Conservation (phyloP, 805 yeast genomes). For the Brettanomyces sp. region DNA sequence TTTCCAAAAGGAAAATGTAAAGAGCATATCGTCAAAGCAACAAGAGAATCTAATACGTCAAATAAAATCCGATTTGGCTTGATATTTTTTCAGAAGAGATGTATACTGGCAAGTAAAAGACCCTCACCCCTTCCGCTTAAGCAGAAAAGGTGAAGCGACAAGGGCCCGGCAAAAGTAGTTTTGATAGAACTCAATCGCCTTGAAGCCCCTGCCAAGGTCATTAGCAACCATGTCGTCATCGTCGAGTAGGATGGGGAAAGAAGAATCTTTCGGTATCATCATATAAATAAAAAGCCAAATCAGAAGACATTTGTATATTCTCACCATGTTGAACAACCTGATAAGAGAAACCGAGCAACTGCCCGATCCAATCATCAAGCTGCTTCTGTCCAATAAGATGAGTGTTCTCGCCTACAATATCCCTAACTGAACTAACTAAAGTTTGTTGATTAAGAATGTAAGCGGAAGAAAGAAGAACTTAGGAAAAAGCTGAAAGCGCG, state of each 20-base stretch:
- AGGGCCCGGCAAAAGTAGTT: slow-evolving; percentile 20
- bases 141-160: slow-evolving; percentile 22
- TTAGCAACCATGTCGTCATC: slow-evolving; percentile 79
- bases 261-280: slow-evolving; percentile 48
- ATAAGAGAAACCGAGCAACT: neutral
- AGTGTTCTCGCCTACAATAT: too few relatives aligned
- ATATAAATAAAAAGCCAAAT: slow-evolving; percentile 6
- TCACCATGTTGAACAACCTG: neutral
- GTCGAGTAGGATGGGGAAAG: slow-evolving; percentile 92
- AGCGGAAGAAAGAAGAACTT: neutral
- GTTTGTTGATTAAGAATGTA: too few relatives aligned
- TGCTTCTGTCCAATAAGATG: too few relatives aligned
- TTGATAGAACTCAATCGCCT: slow-evolving; percentile 21
- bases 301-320: too few relatives aligned
- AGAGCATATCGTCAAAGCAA: neutral
- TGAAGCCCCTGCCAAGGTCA: slow-evolving; percentile 25
- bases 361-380: neutral
- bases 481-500: neutral
- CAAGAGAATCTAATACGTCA: neutral
- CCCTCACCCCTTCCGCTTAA: slow-evolving; percentile 27
- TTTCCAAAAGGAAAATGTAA: neutral
- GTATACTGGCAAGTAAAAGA: slow-evolving; percentile 84
- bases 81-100: slow-evolving; percentile 41
- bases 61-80: neutral
- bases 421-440: too few relatives aligned